These are phyloP conservation scores for Saccharomyces hybrid DNA, from an alignment of 1,139 yeast genomes.

Conservation along the genomic window DNA sequence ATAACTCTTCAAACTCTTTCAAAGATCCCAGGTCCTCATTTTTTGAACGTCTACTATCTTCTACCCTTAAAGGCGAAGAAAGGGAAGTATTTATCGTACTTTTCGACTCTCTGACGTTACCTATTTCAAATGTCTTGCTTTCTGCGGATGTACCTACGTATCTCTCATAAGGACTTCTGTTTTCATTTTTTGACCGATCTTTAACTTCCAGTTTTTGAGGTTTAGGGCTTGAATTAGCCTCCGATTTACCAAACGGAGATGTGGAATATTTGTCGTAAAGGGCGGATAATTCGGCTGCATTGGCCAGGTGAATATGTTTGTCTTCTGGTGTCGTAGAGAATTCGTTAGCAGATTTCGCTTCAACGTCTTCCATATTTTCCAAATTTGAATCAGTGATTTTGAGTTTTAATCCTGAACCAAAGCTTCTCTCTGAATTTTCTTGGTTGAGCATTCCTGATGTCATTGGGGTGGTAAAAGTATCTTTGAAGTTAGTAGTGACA, in stretches of 20 bases:
- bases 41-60: constrained; percentile 5
- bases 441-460: background rate
- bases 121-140: constrained; percentile 21
- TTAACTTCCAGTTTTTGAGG: constrained; percentile 2
- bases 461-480: background rate
- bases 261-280: constrained; percentile 17
- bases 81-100: constrained; percentile 14
- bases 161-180: constrained; percentile 23
- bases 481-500: background rate
- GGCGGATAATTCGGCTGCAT: constrained; percentile 8
- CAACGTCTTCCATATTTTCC: background rate
- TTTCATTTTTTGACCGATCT: constrained; percentile 3
- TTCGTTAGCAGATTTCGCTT: background rate
- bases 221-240: background rate
- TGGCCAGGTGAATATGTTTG: background rate
- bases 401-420: background rate
- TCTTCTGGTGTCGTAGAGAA: background rate
- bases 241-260: constrained; percentile 12
- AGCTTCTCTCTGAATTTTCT: background rate
- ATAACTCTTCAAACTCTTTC: constrained; percentile 9
- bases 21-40: constrained; percentile 1
- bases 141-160: constrained; percentile 21
- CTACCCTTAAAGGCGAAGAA: constrained; percentile 5
- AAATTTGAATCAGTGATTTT: background rate
- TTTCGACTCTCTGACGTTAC: constrained; percentile 21